Conservation (phyloP, 2,329 filamentous ascomycete species). For the Colletotrichum zoysiae region DNA sequence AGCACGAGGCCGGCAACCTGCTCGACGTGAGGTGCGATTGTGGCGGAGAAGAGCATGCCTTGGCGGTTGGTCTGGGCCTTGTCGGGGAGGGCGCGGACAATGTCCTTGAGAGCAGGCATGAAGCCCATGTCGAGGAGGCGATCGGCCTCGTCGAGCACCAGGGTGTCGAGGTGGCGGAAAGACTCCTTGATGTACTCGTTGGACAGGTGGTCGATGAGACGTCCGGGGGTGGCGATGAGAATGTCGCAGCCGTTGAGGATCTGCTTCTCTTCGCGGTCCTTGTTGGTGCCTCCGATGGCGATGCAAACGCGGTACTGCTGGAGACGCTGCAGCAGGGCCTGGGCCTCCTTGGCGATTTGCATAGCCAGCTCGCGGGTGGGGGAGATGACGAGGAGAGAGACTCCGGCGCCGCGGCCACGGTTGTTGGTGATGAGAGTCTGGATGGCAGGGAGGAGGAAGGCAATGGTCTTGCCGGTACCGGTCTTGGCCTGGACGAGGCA, state of each 20-base stretch:
- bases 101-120: conserved; percentile 81
- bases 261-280: conserved; percentile 76
- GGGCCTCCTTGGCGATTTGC: conserved; percentile 79
- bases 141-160: conserved; percentile 88
- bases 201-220: conserved; percentile 82
- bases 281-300: conserved; percentile 85
- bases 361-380: conserved; percentile 78
- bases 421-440: conserved; percentile 75
- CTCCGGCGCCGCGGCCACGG: conserved; percentile 51
- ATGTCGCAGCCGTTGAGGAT: conserved; percentile 82
- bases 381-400: conserved; percentile 75
- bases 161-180: conserved; percentile 77
- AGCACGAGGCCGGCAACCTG: conserved; percentile 78
- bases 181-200: conserved; percentile 77
- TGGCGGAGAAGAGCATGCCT: conserved; percentile 89
- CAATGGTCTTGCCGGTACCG: conserved; percentile 88
- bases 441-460: conserved; percentile 85
- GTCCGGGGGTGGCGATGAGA: conserved; percentile 83
- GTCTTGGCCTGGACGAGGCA: conserved; percentile 86
- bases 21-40: conserved; percentile 83
- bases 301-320: conserved; percentile 81
- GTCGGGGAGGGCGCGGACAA: conserved; percentile 77
- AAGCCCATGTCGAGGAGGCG: conserved; percentile 88
- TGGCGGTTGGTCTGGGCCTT: conserved; percentile 70
- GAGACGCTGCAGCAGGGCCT: conserved; percentile 76